Conservation (phyloP, 73 alveolate genomes). For the Tetrahymena thermophila region DNA sequence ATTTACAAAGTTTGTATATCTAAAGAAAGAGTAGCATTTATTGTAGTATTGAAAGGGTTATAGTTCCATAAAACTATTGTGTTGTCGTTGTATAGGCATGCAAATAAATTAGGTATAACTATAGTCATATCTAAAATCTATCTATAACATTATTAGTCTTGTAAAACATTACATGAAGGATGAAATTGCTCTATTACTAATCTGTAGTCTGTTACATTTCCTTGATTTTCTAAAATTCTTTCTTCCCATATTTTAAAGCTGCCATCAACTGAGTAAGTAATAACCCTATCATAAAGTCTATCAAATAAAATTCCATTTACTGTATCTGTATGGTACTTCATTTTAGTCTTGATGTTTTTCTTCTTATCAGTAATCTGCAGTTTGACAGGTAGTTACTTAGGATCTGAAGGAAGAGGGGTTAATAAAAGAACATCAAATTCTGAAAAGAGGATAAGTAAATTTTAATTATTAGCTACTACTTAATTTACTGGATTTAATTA, state of each 20-base stretch:
- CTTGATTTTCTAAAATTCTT: background rate
- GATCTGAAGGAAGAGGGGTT: background rate
- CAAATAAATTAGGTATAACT: background rate
- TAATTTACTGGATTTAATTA: background rate
- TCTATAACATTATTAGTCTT: background rate
- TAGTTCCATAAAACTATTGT: background rate
- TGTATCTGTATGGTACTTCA: background rate
- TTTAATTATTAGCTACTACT: background rate
- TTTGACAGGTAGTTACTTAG: background rate
- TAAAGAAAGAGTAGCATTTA: background rate
- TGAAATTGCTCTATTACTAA: background rate
- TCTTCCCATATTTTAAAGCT: background rate
- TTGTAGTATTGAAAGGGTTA: background rate
- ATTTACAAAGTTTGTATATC: background rate
- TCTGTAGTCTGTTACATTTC: background rate
- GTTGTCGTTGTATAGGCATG: background rate
- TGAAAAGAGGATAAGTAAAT: background rate
- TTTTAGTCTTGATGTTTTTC: background rate
- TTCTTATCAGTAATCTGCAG: background rate
- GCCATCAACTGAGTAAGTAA: background rate
- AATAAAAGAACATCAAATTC: background rate
- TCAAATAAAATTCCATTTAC: background rate
- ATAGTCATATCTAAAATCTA: background rate
- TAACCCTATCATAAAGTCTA: background rate
- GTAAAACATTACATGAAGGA: background rate